phyloP scores from a whole-genome alignment of 2,329 filamentous ascomycete species.

The Fusarium floridanum region DNA sequence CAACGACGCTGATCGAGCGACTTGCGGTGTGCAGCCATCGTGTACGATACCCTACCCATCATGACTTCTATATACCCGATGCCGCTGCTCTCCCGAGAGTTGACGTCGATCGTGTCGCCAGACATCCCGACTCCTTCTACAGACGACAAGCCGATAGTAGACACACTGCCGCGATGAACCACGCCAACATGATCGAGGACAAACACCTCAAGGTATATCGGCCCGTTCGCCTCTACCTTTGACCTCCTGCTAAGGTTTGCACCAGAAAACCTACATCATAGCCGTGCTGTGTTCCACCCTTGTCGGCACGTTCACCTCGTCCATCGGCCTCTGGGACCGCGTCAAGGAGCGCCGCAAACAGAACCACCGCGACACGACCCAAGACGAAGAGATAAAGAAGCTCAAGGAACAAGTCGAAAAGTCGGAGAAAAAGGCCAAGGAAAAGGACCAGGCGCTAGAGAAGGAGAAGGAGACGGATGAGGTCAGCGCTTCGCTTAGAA shows the following conservation, averaged over 20 bases:
- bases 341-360: slow-evolving; percentile 44
- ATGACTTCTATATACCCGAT: slow-evolving; percentile 1
- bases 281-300: slow-evolving; percentile 44
- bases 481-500: slow-evolving; percentile 38
- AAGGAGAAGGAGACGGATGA: slow-evolving; percentile 23
- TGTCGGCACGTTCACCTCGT: slow-evolving; percentile 45
- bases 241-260: neutral
- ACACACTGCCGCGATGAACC: neutral
- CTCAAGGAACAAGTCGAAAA: slow-evolving; percentile 37
- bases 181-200: slow-evolving; percentile 4
- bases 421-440: slow-evolving; percentile 4
- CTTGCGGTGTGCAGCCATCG: neutral
- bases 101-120: neutral
- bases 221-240: neutral
- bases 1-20: neutral
- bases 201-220: neutral
- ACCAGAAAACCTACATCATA: slow-evolving; percentile 45
- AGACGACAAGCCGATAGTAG: neutral
- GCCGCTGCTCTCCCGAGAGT: neutral
- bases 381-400: slow-evolving; percentile 45
- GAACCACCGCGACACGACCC: slow-evolving; percentile 36
- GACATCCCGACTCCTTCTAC: neutral
- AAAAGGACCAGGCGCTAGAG: neutral
- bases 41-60: neutral
- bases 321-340: slow-evolving; percentile 45